Conservation (phyloP, 2,329 filamentous ascomycete genomes). For the Fusarium pseudograminearum region DNA sequence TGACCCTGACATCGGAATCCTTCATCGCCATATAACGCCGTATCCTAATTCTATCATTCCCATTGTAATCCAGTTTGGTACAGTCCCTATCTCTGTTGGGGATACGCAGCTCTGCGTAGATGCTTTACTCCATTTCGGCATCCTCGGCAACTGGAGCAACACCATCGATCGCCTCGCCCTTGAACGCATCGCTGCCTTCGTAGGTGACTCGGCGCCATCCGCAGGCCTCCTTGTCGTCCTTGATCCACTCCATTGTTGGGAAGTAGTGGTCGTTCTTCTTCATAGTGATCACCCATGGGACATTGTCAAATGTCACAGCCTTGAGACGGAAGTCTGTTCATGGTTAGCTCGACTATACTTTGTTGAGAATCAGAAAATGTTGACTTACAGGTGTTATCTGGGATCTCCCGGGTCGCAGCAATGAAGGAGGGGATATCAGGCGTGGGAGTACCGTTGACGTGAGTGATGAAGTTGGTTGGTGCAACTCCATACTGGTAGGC, state of each 20-base stretch:
- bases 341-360: slow-evolving; percentile 27
- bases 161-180: slow-evolving; percentile 67
- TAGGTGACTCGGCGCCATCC: slow-evolving; percentile 75
- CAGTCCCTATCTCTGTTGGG: slow-evolving; percentile 24
- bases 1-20: slow-evolving; percentile 47
- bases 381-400: slow-evolving; percentile 87
- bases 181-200: slow-evolving; percentile 64
- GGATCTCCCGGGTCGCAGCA: slow-evolving; percentile 84
- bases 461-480: slow-evolving; percentile 97
- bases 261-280: slow-evolving; percentile 99
- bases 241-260: slow-evolving; percentile 77
- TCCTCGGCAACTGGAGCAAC: slow-evolving; percentile 58
- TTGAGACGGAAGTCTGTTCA: slow-evolving; percentile 90
- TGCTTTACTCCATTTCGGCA: slow-evolving; percentile 57
- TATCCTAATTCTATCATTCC: slow-evolving; percentile 42
- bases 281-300: slow-evolving; percentile 99
- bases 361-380: not conserved
- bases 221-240: slow-evolving; percentile 68
- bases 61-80: slow-evolving; percentile 22
- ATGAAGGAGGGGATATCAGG: slow-evolving; percentile 86
- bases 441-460: slow-evolving; percentile 90
- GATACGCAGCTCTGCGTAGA: not conserved
- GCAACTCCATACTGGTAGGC: slow-evolving; percentile 92
- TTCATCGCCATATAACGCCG: slow-evolving; percentile 55
- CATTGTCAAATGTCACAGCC: slow-evolving; percentile 98